Conservation (phyloP, 768 basidiomycete genomes). For the Pisolithus microcarpus region DNA sequence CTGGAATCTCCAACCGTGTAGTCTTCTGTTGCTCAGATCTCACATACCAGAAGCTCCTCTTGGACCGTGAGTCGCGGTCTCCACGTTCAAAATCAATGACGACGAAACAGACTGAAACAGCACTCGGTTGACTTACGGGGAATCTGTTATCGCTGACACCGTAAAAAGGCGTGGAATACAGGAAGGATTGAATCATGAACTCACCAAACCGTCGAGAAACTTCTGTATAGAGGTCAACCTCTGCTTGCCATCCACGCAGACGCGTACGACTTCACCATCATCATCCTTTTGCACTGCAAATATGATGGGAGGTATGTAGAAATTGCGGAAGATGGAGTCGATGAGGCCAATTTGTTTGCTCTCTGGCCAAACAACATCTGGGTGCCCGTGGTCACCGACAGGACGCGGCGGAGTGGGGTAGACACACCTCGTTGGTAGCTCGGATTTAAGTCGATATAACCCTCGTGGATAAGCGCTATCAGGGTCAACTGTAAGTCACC, state of each 20-base stretch:
- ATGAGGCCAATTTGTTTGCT: constrained; percentile 53
- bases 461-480: constrained; percentile 59
- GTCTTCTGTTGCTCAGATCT: constrained; percentile 38
- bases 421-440: constrained; percentile 62
- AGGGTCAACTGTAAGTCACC: constrained; percentile 1
- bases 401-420: not conserved
- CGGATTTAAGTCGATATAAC: constrained; percentile 62
- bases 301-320: constrained; percentile 46
- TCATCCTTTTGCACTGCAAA: constrained; percentile 38
- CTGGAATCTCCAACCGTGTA: constrained; percentile 46
- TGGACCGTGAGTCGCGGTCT: constrained; percentile 54
- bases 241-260: constrained; percentile 51
- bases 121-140: constrained; percentile 36
- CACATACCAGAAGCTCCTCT: constrained; percentile 60
- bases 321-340: constrained; percentile 48
- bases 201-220: constrained; percentile 41
- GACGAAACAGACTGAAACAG: constrained; percentile 2
- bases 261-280: constrained; percentile 33
- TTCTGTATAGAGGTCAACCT: constrained; percentile 41
- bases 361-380: constrained; percentile 74
- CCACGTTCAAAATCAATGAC: constrained; percentile 10
- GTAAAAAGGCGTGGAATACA: constrained; percentile 3
- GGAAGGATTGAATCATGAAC: constrained; percentile 3
- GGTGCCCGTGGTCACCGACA: constrained; percentile 1
- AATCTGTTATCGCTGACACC: constrained; percentile 32